These are phyloP conservation scores for Trypanosoma scelopori DNA, from an alignment of 208 protist species.

Conservation along the genomic window DNA sequence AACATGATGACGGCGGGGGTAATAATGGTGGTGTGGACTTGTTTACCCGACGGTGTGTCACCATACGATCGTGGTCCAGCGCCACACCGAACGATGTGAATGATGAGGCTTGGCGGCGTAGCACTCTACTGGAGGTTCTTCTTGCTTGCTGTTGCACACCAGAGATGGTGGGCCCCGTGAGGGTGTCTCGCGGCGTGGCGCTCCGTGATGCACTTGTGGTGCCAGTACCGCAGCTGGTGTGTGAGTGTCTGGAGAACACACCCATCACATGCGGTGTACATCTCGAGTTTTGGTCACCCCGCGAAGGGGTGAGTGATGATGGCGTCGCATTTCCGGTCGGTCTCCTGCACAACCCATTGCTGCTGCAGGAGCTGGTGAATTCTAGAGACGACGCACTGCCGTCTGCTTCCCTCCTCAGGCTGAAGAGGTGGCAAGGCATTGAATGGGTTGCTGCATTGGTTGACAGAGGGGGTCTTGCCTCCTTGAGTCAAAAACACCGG, in stretches of 20 bases:
- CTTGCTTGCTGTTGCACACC: slow-evolving; percentile 3
- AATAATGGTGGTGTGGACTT: not conserved
- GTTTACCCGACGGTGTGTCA: not conserved
- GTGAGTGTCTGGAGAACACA: slow-evolving; percentile 11
- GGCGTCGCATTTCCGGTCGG: not conserved
- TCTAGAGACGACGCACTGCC: not conserved
- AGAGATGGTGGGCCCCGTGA: not conserved
- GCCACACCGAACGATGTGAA: not conserved
- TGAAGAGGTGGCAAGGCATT: not conserved
- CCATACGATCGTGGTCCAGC: not conserved
- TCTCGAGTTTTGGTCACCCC: slow-evolving; percentile 11
- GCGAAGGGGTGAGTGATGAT: not conserved
- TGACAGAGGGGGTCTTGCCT: not conserved
- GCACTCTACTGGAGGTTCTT: not conserved
- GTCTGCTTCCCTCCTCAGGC: not conserved
- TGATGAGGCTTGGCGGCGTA: not conserved
- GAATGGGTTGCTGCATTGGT: slow-evolving; percentile 5
- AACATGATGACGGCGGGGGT: too few species aligned
- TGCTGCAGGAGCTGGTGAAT: not conserved
- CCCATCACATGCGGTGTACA: not conserved
- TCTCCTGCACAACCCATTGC: slow-evolving; percentile 8
- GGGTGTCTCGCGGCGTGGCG: not conserved
- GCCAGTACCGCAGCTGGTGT: not conserved
- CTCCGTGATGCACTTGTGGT: slow-evolving; percentile 1
- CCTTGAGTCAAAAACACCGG: not conserved